Evolutionary conservation across 2,329 filamentous ascomycete species (phyloP), one percentile per base, ranked within the genome.

Genomic region (Colletotrichum brevisporum): DNA sequence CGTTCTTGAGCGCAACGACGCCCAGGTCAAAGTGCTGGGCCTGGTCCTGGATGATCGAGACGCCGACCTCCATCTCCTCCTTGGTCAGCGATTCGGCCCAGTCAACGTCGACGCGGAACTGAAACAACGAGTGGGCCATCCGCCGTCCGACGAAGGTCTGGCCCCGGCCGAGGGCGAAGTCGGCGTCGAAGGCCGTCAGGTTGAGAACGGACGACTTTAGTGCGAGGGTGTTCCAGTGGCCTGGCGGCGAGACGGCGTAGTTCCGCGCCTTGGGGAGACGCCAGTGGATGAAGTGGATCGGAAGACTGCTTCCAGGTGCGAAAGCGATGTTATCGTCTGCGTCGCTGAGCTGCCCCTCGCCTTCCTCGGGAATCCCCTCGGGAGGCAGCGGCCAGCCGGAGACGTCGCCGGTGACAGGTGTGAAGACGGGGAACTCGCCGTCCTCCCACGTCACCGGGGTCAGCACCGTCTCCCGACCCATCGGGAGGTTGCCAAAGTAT

Each of bases 211-310:
- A 88, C 0, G 87, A 84, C 1, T 71, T 79, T 1, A 90, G 75
- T 2, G 80, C 80, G 0, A 90, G 79, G 0, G 81, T 81, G 70
- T 84, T 77, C 0, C 79, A 77, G 59, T 84, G 81, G 0, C 76
- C 81, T 0, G 71, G 74, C 0, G 81, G 81, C 0, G 84, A 89
- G 16, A 85, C 71, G 1, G 75, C 78, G 78, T 83, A 90, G 68
- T 79, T 81, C 57, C 76, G 77, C 0, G 79, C 73, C 36, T 82
- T 79, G 1, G 87, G 88, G 12, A 83, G 86, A 4, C 89, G 82
- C 81, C 88, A 89, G 79, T 88, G 81, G 1, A 86, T 82, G 71
- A 90, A 86, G 72, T 90, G 85, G 0, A 79, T 79, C 3, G 88
- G 88, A 0, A 90, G 75, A 0, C 74, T 71, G 0, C 80, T 80